Evolutionary conservation across 2,329 filamentous ascomycete species (phyloP).

Genomic region (Claviceps maximensis): DNA sequence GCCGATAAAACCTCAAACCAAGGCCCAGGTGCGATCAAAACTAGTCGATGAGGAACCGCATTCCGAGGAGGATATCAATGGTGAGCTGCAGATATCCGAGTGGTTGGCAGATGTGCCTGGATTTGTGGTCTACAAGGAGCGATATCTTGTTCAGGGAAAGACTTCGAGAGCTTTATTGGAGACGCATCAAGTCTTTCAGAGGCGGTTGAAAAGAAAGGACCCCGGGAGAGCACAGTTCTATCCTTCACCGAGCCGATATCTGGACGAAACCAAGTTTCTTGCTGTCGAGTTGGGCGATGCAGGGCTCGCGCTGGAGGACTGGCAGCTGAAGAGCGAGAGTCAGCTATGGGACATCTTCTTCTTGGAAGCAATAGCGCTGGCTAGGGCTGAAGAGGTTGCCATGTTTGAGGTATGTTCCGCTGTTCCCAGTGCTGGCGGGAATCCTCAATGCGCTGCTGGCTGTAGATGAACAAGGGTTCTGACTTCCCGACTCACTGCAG

Average conservation of each 20-base stretch:
- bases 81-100: slow-evolving; percentile 50
- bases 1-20: slow-evolving; percentile 44
- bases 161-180: slow-evolving; percentile 39
- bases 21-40: slow-evolving; percentile 37
- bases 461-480: background rate
- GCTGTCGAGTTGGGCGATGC: slow-evolving; percentile 53
- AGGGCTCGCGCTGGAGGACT: slow-evolving; percentile 45
- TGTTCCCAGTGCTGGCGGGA: background rate
- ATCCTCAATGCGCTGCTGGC: background rate
- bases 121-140: slow-evolving; percentile 53
- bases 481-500: slow-evolving; percentile 18
- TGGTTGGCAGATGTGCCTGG: slow-evolving; percentile 50
- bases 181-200: slow-evolving; percentile 47
- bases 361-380: slow-evolving; percentile 45
- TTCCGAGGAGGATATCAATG: slow-evolving; percentile 37
- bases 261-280: slow-evolving; percentile 44
- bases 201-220: slow-evolving; percentile 39
- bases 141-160: slow-evolving; percentile 45
- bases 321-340: slow-evolving; percentile 31
- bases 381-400: slow-evolving; percentile 42
- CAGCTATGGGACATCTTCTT: slow-evolving; percentile 53
- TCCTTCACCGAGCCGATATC: slow-evolving; percentile 45
- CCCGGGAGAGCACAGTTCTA: slow-evolving; percentile 47
- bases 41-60: slow-evolving; percentile 48
- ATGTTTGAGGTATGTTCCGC: slow-evolving; percentile 41